These are phyloP conservation scores for Phytophthora chlamydospora DNA, from an alignment of 352 stramenopile species.

Conservation along the genomic window DNA sequence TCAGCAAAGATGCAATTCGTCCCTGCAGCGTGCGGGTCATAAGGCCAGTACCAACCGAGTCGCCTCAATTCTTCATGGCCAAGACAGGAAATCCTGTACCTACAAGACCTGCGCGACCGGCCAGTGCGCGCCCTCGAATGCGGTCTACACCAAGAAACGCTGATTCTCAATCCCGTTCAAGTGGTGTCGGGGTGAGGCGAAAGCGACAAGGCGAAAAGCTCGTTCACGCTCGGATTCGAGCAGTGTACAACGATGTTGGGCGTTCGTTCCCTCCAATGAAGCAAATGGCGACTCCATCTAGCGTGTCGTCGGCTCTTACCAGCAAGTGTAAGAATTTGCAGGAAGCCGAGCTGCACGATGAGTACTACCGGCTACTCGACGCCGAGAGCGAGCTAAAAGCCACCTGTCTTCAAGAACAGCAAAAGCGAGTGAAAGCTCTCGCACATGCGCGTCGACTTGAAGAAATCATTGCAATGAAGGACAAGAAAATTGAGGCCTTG, in stretches of 20 bases:
- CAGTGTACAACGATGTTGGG: slow-evolving; percentile 56
- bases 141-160: slow-evolving; percentile 16
- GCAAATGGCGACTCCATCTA: slow-evolving; percentile 29
- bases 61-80: slow-evolving; percentile 62
- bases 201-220: slow-evolving; percentile 43
- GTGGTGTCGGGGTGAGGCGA: slow-evolving; percentile 30
- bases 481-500: slow-evolving; percentile 71
- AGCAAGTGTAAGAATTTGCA: slow-evolving; percentile 54
- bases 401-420: slow-evolving; percentile 55
- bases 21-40: slow-evolving; percentile 46
- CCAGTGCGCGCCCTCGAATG: slow-evolving; percentile 49
- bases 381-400: slow-evolving; percentile 57
- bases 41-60: slow-evolving; percentile 51
- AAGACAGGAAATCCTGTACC: slow-evolving; percentile 44
- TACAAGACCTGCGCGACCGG: slow-evolving; percentile 37
- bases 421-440: slow-evolving; percentile 52
- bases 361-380: slow-evolving; percentile 66
- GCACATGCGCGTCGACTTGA: slow-evolving; percentile 58
- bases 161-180: slow-evolving; percentile 9
- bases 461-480: slow-evolving; percentile 69
- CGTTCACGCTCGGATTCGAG: slow-evolving; percentile 52
- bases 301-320: slow-evolving; percentile 33
- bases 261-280: slow-evolving; percentile 22
- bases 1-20: slow-evolving; percentile 44
- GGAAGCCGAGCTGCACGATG: slow-evolving; percentile 63